A percentile compares a stretch with the other conserved stretches of the same genome.
These are phyloP conservation scores for Huntiella decipiens DNA, from an alignment of 2,329 filamentous ascomycete species.

Conservation along the genomic window DNA sequence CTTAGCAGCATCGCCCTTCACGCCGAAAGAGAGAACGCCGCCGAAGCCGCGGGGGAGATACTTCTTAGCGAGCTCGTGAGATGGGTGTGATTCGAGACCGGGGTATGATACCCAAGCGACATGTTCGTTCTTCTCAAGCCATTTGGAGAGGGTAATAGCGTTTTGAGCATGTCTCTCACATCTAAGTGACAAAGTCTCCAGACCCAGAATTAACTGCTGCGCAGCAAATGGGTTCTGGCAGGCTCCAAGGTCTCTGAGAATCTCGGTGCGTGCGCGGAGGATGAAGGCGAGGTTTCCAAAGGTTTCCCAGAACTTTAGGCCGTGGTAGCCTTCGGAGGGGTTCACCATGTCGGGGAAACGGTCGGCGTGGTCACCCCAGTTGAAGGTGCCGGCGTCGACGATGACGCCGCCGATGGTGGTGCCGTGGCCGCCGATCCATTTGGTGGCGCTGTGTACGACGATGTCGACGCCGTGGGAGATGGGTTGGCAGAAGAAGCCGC, in stretches of 20 bases:
- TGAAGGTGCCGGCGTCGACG: slow-evolving; percentile 77
- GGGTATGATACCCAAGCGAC: slow-evolving; percentile 92
- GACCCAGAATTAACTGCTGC: slow-evolving; percentile 73
- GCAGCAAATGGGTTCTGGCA: slow-evolving; percentile 77
- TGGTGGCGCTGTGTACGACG: slow-evolving; percentile 83
- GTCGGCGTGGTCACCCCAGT: slow-evolving; percentile 69
- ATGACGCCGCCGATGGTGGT: slow-evolving; percentile 79
- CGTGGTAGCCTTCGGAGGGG: slow-evolving; percentile 76
- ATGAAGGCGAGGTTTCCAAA: slow-evolving; percentile 71
- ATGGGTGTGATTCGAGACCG: slow-evolving; percentile 64
- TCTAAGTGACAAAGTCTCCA: slow-evolving; percentile 77
- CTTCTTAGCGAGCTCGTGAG: slow-evolving; percentile 64
- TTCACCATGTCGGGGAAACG: slow-evolving; percentile 90
- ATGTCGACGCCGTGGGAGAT: slow-evolving; percentile 88
- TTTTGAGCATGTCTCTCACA: slow-evolving; percentile 77
- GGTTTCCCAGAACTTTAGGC: slow-evolving; percentile 84
- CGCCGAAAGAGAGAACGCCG: slow-evolving; percentile 80
- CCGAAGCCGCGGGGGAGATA: slow-evolving; percentile 74
- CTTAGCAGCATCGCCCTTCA: slow-evolving; percentile 70
- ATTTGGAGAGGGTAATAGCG: slow-evolving; percentile 57
- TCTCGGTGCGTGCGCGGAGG: slow-evolving; percentile 73
- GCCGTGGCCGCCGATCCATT: slow-evolving; percentile 93
- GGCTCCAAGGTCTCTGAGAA: slow-evolving; percentile 70
- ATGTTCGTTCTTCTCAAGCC: slow-evolving; percentile 65
- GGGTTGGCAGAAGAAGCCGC: slow-evolving; percentile 70